Percentiles rank a stretch among this genome's conserved stretches.
These are phyloP conservation scores for Kodamaea neixiangensis DNA, from an alignment of 805 yeast genomes.

Conservation along the genomic window DNA sequence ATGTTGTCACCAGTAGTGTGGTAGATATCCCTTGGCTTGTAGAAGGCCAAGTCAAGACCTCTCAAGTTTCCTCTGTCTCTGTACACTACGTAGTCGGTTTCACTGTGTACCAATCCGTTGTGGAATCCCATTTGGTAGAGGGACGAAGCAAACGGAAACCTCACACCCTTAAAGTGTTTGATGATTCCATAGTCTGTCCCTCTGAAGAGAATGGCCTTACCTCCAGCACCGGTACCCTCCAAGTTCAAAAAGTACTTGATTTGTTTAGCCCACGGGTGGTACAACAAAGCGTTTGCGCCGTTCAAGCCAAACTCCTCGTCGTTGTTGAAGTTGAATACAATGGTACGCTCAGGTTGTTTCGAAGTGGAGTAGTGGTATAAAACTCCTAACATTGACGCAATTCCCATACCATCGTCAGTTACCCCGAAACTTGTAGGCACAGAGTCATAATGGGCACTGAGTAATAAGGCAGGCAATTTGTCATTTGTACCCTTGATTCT, in stretches of 20 bases:
- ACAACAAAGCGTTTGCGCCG: slow-evolving; percentile 75
- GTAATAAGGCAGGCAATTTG: slow-evolving; percentile 61
- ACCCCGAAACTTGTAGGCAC: slow-evolving; percentile 87
- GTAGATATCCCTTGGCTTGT: slow-evolving; percentile 78
- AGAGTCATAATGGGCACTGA: slow-evolving; percentile 87
- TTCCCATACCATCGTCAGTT: slow-evolving; percentile 91
- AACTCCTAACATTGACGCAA: slow-evolving; percentile 76
- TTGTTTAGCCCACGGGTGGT: slow-evolving; percentile 69
- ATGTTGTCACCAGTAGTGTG: slow-evolving; percentile 79
- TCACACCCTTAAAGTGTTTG: slow-evolving; percentile 53
- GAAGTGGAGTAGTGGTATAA: slow-evolving; percentile 48
- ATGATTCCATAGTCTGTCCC: slow-evolving; percentile 78
- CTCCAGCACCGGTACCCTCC: slow-evolving; percentile 94
- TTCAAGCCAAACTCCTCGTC: slow-evolving; percentile 85
- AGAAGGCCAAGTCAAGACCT: slow-evolving; percentile 90
- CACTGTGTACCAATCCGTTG: slow-evolving; percentile 67
- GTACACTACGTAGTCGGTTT: slow-evolving; percentile 84
- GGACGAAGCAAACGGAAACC: slow-evolving; percentile 76
- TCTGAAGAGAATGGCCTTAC: slow-evolving; percentile 78
- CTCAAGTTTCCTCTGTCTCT: slow-evolving; percentile 60
- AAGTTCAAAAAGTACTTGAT: slow-evolving; percentile 72
- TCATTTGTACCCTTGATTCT: slow-evolving; percentile 66
- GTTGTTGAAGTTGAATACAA: slow-evolving; percentile 84
- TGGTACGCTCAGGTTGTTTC: slow-evolving; percentile 64
- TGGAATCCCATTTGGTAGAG: slow-evolving; percentile 84